Conservation (phyloP, 352 stramenopile genomes). For the Peronospora destructor region DNA sequence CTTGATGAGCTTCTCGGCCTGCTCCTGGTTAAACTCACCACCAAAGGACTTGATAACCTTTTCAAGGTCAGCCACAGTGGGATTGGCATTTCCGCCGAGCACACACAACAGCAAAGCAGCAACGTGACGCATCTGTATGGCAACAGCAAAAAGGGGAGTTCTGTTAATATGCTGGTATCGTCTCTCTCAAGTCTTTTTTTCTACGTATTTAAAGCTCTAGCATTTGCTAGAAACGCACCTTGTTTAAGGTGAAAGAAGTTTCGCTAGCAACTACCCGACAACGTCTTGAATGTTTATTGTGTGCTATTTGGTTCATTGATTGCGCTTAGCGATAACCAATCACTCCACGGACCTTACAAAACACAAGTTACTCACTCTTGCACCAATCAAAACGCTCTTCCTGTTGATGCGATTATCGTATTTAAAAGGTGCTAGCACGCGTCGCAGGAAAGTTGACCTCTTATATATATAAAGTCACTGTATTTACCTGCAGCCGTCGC, state of each 20-base stretch:
- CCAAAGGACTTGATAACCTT: slow-evolving; percentile 81
- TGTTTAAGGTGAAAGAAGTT: slow-evolving; percentile 87
- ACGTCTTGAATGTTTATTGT: slow-evolving; percentile 48
- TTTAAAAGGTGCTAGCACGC: slow-evolving; percentile 19
- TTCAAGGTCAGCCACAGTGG: slow-evolving; percentile 71
- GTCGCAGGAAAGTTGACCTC: slow-evolving; percentile 4
- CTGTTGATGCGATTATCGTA: slow-evolving; percentile 10
- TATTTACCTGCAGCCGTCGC: slow-evolving; percentile 11
- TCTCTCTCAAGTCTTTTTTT: not conserved
- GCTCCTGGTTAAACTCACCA: slow-evolving; percentile 69
- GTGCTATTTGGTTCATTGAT: not conserved
- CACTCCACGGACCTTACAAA: slow-evolving; percentile 63
- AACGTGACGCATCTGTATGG: slow-evolving; percentile 86
- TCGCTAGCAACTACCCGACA: slow-evolving; percentile 56
- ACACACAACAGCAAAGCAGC: slow-evolving; percentile 87
- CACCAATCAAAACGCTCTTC: slow-evolving; percentile 31
- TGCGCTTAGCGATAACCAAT: slow-evolving; percentile 66
- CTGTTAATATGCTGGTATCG: slow-evolving; percentile 4
- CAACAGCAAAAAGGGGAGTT: not conserved
- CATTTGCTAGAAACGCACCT: slow-evolving; percentile 40
- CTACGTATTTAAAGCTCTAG: not conserved
- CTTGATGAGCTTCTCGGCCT: slow-evolving; percentile 78
- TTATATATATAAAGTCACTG: slow-evolving; percentile 8
- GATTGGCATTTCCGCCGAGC: slow-evolving; percentile 75
- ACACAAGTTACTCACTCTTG: slow-evolving; percentile 19